These are phyloP conservation scores for Phytopythium delawarense DNA, from an alignment of 352 stramenopile species.

Conservation along the genomic window DNA sequence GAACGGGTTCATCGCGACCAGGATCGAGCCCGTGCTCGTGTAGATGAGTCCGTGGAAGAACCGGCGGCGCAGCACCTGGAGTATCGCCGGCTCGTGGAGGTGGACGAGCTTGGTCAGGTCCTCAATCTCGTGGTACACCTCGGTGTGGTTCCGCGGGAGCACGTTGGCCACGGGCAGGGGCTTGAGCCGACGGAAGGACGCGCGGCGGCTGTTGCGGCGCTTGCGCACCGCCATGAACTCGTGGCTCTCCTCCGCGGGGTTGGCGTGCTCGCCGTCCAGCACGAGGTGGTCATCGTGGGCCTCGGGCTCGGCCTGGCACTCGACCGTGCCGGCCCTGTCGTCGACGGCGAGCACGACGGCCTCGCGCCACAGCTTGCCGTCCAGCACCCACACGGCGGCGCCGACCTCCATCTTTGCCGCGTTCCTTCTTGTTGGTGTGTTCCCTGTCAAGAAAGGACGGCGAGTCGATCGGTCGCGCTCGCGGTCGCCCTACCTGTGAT, in stretches of 20 bases:
- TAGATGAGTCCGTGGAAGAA: conserved; percentile 89
- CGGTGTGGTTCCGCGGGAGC: conserved; percentile 50
- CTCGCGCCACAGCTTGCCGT: conserved; percentile 65
- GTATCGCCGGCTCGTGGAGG: conserved; percentile 88
- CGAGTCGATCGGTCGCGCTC: background rate
- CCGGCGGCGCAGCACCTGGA: conserved; percentile 75
- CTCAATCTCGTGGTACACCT: conserved; percentile 67
- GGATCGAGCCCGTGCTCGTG: conserved; percentile 83
- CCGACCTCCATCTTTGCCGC: conserved; percentile 56
- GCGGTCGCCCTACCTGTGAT: background rate
- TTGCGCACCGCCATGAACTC: conserved; percentile 45
- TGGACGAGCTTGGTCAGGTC: conserved; percentile 90
- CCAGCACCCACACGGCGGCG: conserved; percentile 71
- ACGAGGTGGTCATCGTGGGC: conserved; percentile 29
- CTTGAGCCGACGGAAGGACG: conserved; percentile 32
- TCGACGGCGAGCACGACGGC: conserved; percentile 56
- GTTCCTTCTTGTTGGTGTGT: background rate
- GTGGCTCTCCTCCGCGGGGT: conserved; percentile 18
- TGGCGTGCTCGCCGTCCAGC: conserved; percentile 17
- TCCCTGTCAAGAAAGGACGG: background rate
- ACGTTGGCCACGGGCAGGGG: conserved; percentile 39
- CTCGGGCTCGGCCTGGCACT: conserved; percentile 56
- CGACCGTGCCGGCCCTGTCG: conserved; percentile 30
- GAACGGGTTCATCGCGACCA: conserved; percentile 86
- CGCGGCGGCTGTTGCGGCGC: conserved; percentile 46